Base-by-base conservation (phyloP, 352 stramenopile species). In the Aphanomyces euteiches region DNA sequence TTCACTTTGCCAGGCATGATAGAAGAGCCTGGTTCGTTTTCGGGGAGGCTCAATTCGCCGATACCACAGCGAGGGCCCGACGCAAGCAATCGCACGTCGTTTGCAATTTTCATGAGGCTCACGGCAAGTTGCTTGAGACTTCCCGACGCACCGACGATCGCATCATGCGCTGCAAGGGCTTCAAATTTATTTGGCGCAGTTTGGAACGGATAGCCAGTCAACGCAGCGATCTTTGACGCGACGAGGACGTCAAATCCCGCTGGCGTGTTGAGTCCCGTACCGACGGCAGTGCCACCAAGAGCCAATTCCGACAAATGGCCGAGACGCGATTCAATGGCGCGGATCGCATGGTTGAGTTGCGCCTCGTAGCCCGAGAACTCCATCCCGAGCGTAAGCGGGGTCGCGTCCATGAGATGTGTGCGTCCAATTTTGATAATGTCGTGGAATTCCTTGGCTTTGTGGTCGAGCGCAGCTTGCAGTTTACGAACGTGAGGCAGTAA, bases 1-100 rank as follows among this genome's bases (percentile, higher is more conserved):
- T 99, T 99, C 48, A 98, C 96, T 79, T 99, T 99, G 21, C 96
- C 96, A 7, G 96, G 96, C 96, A 99, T 99, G 80, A 99, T 99
- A 66, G 81, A 96, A 50, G 78, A 93, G 38, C 95, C 95, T 6
- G 95, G 95, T 79, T 98, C 93, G 58, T 98, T 95, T 21, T 84
- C 90, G 10, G 94, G 94, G 5, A 96, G 78, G 66, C 79, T 80
- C 38, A 97, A 83, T 78, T 99, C 96, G 19, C 93, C 92, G 4
- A 99, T 75, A 28, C 96, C 96, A 61, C 92, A 97, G 66, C 96
- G 83, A 34, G 96, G 96, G 17, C 96, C 96, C 63, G 82, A 96
- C 54, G 90, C 94, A 66, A 98, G 83, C 43, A 97, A 84, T 43
- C 95, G 82, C 45, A 98, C 71, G 74, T 98, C 93, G 72, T 98